A percentile compares a stretch with the other conserved stretches of the same genome.
These are phyloP conservation scores for Silybum marianum DNA, from an alignment of 129 eudicot genomes.

Conservation along the genomic window DNA sequence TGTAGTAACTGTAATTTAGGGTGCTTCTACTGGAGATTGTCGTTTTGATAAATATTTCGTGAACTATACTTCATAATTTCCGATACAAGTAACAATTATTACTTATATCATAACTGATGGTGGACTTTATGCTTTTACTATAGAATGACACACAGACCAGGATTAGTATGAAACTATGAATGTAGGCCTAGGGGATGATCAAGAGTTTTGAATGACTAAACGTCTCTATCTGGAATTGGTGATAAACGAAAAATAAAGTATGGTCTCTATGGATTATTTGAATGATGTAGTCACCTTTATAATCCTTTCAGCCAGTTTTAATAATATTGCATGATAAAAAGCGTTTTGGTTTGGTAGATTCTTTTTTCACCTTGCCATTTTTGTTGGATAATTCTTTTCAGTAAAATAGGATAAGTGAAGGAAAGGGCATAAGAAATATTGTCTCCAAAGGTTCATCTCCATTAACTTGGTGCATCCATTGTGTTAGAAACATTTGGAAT, in stretches of 20 bases:
- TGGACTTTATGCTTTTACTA: background rate
- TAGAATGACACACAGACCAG: background rate
- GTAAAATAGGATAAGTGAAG: background rate
- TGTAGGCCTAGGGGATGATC: slow-evolving; percentile 18
- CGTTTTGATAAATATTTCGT: background rate
- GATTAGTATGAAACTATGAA: background rate
- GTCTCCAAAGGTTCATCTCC: background rate
- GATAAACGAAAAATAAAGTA: background rate
- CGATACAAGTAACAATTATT: background rate
- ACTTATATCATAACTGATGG: slow-evolving; percentile 3
- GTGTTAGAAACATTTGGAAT: background rate
- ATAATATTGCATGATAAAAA: background rate
- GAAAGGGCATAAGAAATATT: background rate
- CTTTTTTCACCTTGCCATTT: background rate
- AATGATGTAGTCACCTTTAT: background rate
- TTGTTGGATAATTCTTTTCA: background rate
- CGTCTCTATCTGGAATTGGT: background rate
- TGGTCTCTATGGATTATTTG: background rate
- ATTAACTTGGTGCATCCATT: background rate
- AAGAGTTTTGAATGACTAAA: background rate
- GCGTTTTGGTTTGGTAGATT: background rate
- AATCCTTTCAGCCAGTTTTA: background rate
- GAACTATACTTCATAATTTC: background rate
- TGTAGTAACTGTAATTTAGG: background rate
- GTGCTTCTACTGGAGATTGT: background rate